Conservation (phyloP, 371 early-diverging fungal genomes). For the Apophysomyces ossiformis region DNA sequence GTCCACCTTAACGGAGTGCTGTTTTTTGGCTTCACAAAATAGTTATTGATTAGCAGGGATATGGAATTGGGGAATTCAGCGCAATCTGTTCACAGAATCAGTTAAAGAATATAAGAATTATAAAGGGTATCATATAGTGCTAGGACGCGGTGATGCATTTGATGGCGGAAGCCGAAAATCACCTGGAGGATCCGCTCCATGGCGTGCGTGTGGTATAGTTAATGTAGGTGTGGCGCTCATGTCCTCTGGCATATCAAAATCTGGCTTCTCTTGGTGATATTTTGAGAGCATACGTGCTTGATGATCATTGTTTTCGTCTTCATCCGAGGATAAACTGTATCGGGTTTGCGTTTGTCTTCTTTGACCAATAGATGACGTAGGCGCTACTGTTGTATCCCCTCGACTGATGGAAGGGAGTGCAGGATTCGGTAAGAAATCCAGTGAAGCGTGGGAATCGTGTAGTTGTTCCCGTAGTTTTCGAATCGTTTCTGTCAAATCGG, state of each 20-base stretch:
- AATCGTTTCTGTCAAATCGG: constrained; percentile 39
- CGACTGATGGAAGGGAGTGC: not conserved
- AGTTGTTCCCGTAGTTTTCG: constrained; percentile 16
- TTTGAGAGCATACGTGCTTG: not conserved
- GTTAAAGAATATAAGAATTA: too few relatives aligned
- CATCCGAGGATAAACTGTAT: not conserved
- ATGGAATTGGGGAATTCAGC: too few relatives aligned
- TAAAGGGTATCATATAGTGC: not conserved
- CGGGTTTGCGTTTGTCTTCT: not conserved
- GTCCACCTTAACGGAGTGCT: too few relatives aligned
- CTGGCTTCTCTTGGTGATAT: not conserved
- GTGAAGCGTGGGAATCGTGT: not conserved
- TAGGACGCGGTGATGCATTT: not conserved
- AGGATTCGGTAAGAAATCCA: not conserved
- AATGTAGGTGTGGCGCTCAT: not conserved
- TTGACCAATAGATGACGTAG: not conserved
- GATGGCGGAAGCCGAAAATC: not conserved
- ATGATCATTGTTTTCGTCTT: not conserved
- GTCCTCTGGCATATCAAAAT: not conserved
- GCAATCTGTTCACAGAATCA: too few relatives aligned
- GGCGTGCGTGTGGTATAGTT: not conserved
- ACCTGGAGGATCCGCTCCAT: not conserved
- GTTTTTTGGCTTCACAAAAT: too few relatives aligned
- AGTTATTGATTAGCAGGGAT: too few relatives aligned
- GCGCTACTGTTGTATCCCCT: not conserved